Base-by-base conservation (phyloP, 179 eudicot species). In the Vitellaria paradoxa region DNA sequence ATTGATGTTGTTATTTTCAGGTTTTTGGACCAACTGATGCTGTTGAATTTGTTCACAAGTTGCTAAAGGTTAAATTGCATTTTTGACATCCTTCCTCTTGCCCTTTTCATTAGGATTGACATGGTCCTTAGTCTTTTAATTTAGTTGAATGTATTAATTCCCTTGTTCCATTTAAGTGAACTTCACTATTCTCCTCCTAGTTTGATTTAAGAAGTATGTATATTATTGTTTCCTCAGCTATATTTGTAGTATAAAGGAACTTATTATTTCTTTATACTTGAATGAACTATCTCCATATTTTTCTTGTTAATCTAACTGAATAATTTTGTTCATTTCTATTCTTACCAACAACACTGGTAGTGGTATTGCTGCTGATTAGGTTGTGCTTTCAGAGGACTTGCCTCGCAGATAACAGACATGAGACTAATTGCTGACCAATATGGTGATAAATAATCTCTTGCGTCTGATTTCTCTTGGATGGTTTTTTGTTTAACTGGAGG, bases 11-110 rank as follows among this genome's bases (percentile, higher is more conserved):
- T 68, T 18, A 4, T 6, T 70, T 68, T 73, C 83, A 93, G 98
- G 98, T 93, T 62, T 89, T 93, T 82, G 98, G 98, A 65, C 91
- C 98, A 46, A 81, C 83, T 80, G 98, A 90, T 88, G 98, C 98
- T 83, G 93, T 90, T 84, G 92, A 90, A 57, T 93, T 85, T 73
- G 97, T 93, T 80, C 86, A 82, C 77, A 90, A 90, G 80, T 81
- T 88, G 65, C 82, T 93, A 59, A 90, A 89, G 88, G 98, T 93
- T 76, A 67, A 80, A 80, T 69, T 81, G n/a, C 63, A 57, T 37
- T 45, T 65, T 56, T 56, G 37, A 18, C n/a, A 12, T 26, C 9
- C 72, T 3, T 52, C 14, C 30, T 49, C 50, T 6, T 24, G 2
- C 57, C 46, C 49, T 42, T 30, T n/a, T 13, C 42, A 7, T 14